A percentile compares a stretch with the other conserved stretches of the same genome.
Evolutionary conservation across 257 asterid species (phyloP).

Genomic region (Scutellaria barbata): DNA sequence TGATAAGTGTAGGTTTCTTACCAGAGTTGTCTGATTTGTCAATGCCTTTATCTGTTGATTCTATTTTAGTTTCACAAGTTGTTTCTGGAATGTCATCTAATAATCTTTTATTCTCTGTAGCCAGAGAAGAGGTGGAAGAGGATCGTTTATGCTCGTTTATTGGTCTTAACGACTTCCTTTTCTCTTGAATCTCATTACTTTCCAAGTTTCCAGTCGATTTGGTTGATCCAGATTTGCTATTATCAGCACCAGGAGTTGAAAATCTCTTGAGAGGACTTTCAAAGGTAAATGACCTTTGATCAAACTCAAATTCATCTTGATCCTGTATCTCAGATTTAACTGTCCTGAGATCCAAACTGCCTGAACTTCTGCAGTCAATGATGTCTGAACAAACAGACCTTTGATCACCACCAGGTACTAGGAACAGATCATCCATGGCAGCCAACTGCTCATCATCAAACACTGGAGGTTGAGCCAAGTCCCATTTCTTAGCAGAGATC

Average conservation of each 20-base stretch:
- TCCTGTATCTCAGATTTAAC: conserved; percentile 64
- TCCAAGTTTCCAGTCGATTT: conserved; percentile 40
- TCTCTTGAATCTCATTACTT: conserved; percentile 40
- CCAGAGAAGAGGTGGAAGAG: conserved; percentile 28
- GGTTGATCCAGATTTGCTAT: conserved; percentile 8
- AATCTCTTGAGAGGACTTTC: conserved; percentile 53
- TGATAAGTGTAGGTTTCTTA: conserved; percentile 39
- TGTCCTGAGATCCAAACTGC: conserved; percentile 53
- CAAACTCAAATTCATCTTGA: conserved; percentile 40
- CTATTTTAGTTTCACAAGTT: conserved; percentile 33
- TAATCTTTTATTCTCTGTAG: conserved; percentile 29
- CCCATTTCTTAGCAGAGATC: conserved; percentile 53
- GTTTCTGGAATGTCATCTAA: conserved; percentile 64
- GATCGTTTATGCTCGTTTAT: conserved; percentile 30
- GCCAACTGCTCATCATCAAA: conserved; percentile 60
- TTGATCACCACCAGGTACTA: conserved; percentile 53
- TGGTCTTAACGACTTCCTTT: conserved; percentile 34
- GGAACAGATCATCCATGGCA: conserved; percentile 74
- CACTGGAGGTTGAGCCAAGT: conserved; percentile 40
- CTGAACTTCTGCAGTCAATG: conserved; percentile 50
- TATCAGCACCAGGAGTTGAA: conserved; percentile 32
- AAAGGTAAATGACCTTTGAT: conserved; percentile 56
- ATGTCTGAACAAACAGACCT: conserved; percentile 75
- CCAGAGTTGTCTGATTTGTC: conserved; percentile 36
- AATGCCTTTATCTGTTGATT: conserved; percentile 27